phyloP scores from a whole-genome alignment of 2,329 filamentous ascomycete genomes.

The Sporothrix euskadiensis region DNA sequence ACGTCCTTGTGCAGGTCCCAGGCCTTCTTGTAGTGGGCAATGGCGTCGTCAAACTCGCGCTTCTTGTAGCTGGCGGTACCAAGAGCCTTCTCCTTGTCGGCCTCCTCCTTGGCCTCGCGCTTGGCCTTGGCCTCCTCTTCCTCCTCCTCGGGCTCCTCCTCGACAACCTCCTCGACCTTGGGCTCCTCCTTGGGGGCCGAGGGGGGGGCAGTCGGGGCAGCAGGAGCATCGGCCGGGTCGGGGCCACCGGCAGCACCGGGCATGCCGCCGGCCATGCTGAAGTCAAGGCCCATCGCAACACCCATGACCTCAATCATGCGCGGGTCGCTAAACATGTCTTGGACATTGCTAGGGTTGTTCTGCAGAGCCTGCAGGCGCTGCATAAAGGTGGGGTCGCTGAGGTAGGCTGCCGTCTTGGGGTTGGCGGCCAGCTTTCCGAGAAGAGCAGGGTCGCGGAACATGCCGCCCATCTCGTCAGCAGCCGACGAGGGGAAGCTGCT shows the following conservation, averaged over 20 bases:
- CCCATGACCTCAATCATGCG: slow-evolving; percentile 92
- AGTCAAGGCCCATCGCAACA: slow-evolving; percentile 89
- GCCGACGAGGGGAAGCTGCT: slow-evolving; percentile 45
- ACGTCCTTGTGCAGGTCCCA: slow-evolving; percentile 97
- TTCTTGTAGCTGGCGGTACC: slow-evolving; percentile 98
- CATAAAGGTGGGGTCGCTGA: slow-evolving; percentile 87
- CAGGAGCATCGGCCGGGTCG: slow-evolving; percentile 37
- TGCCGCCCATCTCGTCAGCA: slow-evolving; percentile 62
- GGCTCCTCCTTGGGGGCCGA: slow-evolving; percentile 67
- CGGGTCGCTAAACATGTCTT: slow-evolving; percentile 82
- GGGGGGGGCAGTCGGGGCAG: not conserved
- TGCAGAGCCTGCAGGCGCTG: slow-evolving; percentile 79
- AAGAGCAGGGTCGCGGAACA: slow-evolving; percentile 92
- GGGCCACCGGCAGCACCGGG: slow-evolving; percentile 29
- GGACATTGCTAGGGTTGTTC: slow-evolving; percentile 75
- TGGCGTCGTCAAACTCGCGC: slow-evolving; percentile 91
- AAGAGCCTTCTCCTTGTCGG: slow-evolving; percentile 90
- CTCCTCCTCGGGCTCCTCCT: slow-evolving; percentile 64
- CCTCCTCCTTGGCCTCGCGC: slow-evolving; percentile 87
- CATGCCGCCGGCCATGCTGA: slow-evolving; percentile 60
- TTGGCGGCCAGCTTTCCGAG: slow-evolving; percentile 88
- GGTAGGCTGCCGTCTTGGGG: slow-evolving; percentile 82
- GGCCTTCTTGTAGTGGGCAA: slow-evolving; percentile 89
- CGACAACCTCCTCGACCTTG: slow-evolving; percentile 68
- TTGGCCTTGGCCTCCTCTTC: slow-evolving; percentile 55